phyloP scores from a whole-genome alignment of 768 basidiomycete species.

The Kwoniella newhampshirensis region DNA sequence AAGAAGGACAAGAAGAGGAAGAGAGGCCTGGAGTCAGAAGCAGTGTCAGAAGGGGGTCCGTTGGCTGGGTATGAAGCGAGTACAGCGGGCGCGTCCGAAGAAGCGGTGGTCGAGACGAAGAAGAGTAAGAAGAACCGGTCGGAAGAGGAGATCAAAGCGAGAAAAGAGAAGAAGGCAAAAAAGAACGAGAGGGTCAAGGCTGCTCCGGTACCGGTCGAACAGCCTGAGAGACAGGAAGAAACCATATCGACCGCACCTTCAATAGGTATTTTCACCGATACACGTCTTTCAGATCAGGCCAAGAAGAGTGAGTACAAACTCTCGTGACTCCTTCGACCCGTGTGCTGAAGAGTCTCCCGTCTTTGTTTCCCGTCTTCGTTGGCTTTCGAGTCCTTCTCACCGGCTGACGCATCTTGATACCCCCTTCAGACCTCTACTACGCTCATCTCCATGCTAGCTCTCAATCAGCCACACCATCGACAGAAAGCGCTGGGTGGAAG shows the following conservation, averaged over 20 bases:
- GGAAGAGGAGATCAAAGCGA: slow-evolving; percentile 6
- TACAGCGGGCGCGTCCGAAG: background rate
- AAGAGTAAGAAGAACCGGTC: background rate
- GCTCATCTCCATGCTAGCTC: slow-evolving; percentile 14
- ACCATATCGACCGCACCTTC: background rate
- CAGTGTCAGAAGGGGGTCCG: background rate
- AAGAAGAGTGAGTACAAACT: slow-evolving; percentile 43
- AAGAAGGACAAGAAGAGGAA: slow-evolving; percentile 18
- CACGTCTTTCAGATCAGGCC: slow-evolving; percentile 32
- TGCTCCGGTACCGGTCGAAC: background rate
- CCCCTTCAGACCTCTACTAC: slow-evolving; percentile 29
- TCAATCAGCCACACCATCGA: slow-evolving; percentile 2
- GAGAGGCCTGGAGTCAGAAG: slow-evolving; percentile 3
- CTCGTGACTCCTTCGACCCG: no score
- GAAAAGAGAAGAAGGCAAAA: slow-evolving; percentile 7
- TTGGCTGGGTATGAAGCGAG: slow-evolving; percentile 5
- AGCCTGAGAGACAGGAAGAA: background rate
- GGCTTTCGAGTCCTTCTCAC: no score
- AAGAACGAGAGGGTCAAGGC: background rate
- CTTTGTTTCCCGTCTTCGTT: no score
- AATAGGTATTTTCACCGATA: slow-evolving; percentile 18
- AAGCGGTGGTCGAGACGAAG: background rate
- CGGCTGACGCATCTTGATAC: no score
- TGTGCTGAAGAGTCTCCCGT: no score
- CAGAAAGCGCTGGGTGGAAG: slow-evolving; percentile 31